Evolutionary conservation across 2,329 filamentous ascomycete genomes (phyloP).

Genomic region (Arthrobotrys musiformis): DNA sequence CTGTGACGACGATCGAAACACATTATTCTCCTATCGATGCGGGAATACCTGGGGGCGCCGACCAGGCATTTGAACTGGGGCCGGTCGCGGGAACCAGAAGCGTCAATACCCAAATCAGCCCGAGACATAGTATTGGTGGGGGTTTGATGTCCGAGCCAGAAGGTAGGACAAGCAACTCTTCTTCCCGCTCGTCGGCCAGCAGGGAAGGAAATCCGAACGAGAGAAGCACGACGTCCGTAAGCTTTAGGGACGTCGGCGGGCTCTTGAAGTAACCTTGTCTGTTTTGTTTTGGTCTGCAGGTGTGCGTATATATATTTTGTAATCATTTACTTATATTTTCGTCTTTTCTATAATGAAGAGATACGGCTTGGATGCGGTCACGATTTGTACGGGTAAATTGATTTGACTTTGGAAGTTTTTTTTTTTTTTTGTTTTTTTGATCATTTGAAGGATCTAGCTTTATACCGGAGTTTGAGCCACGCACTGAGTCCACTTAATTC

Average conservation of each 20-base stretch:
- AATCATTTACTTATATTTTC: not conserved
- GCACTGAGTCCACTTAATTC: not conserved
- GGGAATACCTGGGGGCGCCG: conserved; percentile 15
- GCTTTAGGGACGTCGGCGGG: conserved; percentile 10
- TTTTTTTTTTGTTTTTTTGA: not conserved
- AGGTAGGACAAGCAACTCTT: conserved; percentile 18
- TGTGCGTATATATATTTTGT: conserved; percentile 3
- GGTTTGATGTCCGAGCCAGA: conserved; percentile 29
- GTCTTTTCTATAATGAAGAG: not conserved
- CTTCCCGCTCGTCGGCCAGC: conserved; percentile 2
- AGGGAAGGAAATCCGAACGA: conserved; percentile 8
- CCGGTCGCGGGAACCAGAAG: conserved; percentile 21
- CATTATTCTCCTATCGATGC: conserved; percentile 43
- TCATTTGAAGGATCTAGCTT: not conserved
- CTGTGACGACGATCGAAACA: conserved; percentile 48
- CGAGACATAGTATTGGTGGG: conserved; percentile 40
- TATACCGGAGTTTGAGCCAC: not conserved
- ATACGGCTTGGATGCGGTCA: not conserved
- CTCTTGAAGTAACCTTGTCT: conserved; percentile 25
- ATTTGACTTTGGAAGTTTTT: not conserved
- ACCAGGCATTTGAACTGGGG: conserved; percentile 42
- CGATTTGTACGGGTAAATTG: conserved; percentile 12
- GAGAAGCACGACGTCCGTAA: not conserved
- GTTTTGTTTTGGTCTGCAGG: not conserved
- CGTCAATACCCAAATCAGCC: not conserved